phyloP scores from a whole-genome alignment of 2,329 filamentous ascomycete genomes.

The Fusarium compactum region DNA sequence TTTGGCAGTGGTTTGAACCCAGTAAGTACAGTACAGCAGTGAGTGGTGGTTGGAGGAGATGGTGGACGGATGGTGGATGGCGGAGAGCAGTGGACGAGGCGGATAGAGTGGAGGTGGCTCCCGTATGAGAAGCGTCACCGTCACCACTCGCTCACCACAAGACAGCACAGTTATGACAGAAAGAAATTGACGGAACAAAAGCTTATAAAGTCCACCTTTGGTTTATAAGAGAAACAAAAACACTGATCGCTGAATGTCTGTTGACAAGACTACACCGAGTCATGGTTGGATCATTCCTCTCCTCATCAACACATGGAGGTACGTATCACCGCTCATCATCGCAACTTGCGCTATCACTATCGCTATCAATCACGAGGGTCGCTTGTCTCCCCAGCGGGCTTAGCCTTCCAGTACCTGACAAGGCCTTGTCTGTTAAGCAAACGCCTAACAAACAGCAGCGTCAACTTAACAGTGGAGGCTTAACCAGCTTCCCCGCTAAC shows the following conservation, averaged over 20 bases:
- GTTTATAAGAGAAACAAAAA: not conserved
- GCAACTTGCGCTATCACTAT: slow-evolving; percentile 10
- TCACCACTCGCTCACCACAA: slow-evolving; percentile 40
- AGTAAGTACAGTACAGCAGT: slow-evolving; percentile 18
- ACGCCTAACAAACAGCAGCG: slow-evolving; percentile 5
- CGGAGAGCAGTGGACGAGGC: slow-evolving; percentile 40
- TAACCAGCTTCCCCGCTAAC: slow-evolving; percentile 38
- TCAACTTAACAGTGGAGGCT: slow-evolving; percentile 39
- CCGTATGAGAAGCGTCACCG: slow-evolving; percentile 40
- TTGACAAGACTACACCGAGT: slow-evolving; percentile 21
- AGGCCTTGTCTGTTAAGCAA: slow-evolving; percentile 31
- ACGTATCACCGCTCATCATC: slow-evolving; percentile 23
- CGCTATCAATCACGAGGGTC: slow-evolving; percentile 42
- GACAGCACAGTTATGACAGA: not conserved
- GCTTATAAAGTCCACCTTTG: not conserved
- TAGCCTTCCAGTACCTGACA: slow-evolving; percentile 22
- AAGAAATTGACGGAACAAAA: not conserved
- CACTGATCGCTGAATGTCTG: slow-evolving; percentile 1
- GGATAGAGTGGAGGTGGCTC: slow-evolving; percentile 46
- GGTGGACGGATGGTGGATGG: slow-evolving; percentile 36
- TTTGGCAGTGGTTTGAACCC: slow-evolving; percentile 33
- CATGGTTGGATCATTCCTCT: slow-evolving; percentile 29
- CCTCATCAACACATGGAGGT: slow-evolving; percentile 9
- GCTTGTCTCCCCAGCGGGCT: slow-evolving; percentile 13
- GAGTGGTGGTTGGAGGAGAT: slow-evolving; percentile 28